These are phyloP conservation scores for Geum urbanum DNA, from an alignment of 306 rosid species.

Conservation along the genomic window DNA sequence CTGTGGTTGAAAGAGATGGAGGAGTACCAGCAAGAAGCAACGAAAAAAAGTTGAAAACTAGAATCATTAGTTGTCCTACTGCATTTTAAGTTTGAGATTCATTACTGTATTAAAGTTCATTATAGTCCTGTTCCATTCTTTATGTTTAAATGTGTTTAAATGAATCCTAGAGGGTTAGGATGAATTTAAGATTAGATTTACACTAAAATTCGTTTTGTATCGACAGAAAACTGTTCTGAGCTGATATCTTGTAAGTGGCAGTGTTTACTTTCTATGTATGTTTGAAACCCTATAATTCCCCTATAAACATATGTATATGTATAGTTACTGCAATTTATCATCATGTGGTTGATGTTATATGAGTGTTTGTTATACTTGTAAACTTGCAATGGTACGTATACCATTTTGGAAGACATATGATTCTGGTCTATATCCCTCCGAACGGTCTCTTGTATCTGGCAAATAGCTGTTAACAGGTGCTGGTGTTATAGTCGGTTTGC, in stretches of 20 bases:
- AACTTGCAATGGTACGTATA: background rate
- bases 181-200: background rate
- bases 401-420: background rate
- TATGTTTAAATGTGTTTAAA: background rate
- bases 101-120: background rate
- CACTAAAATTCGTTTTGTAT: background rate
- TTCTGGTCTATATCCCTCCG: no score
- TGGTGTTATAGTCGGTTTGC: background rate
- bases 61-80: background rate
- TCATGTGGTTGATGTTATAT: background rate
- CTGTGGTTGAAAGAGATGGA: slow-evolving; percentile 24
- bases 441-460: background rate
- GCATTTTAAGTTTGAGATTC: slow-evolving; percentile 4
- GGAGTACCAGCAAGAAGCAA: slow-evolving; percentile 11
- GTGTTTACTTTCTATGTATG: background rate
- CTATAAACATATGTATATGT: background rate
- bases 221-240: background rate
- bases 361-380: background rate
- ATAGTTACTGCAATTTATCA: background rate
- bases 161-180: slow-evolving; percentile 12
- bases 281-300: background rate
- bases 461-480: background rate
- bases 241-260: slow-evolving; percentile 4
- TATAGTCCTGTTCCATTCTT: slow-evolving; percentile 8
- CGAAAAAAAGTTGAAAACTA: slow-evolving; percentile 8